Conservation (phyloP, 129 eudicot genomes). For the Chrysanthemum seticuspe region DNA sequence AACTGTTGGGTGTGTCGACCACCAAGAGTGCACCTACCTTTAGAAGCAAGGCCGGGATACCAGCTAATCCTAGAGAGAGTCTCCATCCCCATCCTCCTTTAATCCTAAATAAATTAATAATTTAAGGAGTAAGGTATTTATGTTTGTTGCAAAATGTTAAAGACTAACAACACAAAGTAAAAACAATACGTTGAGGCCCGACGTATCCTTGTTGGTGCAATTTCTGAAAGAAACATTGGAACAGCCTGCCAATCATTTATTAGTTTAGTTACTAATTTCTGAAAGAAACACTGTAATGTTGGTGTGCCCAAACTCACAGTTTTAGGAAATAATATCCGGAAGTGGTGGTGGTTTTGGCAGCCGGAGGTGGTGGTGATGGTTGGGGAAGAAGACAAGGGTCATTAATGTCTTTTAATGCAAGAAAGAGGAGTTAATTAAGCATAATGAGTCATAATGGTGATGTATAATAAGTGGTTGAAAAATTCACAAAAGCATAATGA, state of each 20-base stretch:
- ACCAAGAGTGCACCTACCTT: conserved; percentile 78
- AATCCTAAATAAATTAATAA: conserved; percentile 40
- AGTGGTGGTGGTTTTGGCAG: no score
- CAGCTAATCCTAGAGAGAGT: conserved; percentile 83
- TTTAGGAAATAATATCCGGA: no score
- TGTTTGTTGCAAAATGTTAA: neutral
- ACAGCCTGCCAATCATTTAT: conserved; percentile 58
- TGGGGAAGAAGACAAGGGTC: no score
- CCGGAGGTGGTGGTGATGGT: no score
- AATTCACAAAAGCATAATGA: no score
- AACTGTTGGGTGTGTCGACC: conserved; percentile 88
- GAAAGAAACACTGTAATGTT: no score
- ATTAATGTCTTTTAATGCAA: no score
- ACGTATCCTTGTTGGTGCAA: conserved; percentile 91
- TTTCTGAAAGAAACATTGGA: conserved; percentile 87
- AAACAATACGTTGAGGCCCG: conserved; percentile 87
- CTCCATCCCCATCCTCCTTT: conserved; percentile 89
- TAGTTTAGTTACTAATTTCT: no score
- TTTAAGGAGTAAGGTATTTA: neutral
- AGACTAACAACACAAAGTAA: conserved; percentile 43
- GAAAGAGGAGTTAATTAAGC: no score
- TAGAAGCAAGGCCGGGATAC: conserved; percentile 70
- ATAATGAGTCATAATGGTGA: no score
- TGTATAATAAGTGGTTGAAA: no score
- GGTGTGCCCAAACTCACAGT: no score